Evolutionary conservation across 225 moss, liverwort and hornwort genomes (phyloP), one percentile per base, ranked within the genome.

Genomic region (Pseudisothecium myosuroides): DNA sequence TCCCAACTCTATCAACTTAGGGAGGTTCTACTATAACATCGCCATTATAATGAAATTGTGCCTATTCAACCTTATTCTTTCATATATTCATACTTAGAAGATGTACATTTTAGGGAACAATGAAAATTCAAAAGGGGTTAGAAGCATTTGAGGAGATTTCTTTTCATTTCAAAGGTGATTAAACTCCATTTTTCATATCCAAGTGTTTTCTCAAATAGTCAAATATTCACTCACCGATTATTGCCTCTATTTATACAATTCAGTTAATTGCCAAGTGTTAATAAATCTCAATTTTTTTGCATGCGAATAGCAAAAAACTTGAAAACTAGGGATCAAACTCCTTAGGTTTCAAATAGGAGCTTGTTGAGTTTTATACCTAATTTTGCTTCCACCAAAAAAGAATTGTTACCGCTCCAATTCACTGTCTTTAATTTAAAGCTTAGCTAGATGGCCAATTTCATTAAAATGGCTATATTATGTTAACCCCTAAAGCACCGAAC

Each of bases 141-240:
- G 17, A 6, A 17, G 17, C 17, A 17, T 26, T 45, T 28, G 10
- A 73, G 0, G 14, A 71, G 27, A 6, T 28, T 27, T 17, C 3
- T 43, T 28, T 55, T 54, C 2, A 2, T 54, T 54, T 54, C 54
- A 54, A 54, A 54, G 17, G 10, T 28, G 5, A 72, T 45, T 45
- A 72, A 43, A 72, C 3, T 43, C 17, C 3, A 72, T 2, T 45
- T 17, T 73, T 10, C 1, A 73, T 45, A 11, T 0, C 10, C 10
- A 45, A 27, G 9, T 17, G 3, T 28, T 45, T 73, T 72, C 28
- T 3, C 5, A 45, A 3, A 28, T 16, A n/a, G n/a, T n/a, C n/a
- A n/a, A n/a, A n/a, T n/a, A n/a, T n/a, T n/a, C n/a, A 71, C 4
- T 7, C 24, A 28, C 1, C 28, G 3, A 0, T 71, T 14, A 24